A percentile compares a stretch with the other conserved stretches of the same genome.
phyloP scores from a whole-genome alignment of 2,329 filamentous ascomycete genomes.

The Verticillium nonalfalfae region DNA sequence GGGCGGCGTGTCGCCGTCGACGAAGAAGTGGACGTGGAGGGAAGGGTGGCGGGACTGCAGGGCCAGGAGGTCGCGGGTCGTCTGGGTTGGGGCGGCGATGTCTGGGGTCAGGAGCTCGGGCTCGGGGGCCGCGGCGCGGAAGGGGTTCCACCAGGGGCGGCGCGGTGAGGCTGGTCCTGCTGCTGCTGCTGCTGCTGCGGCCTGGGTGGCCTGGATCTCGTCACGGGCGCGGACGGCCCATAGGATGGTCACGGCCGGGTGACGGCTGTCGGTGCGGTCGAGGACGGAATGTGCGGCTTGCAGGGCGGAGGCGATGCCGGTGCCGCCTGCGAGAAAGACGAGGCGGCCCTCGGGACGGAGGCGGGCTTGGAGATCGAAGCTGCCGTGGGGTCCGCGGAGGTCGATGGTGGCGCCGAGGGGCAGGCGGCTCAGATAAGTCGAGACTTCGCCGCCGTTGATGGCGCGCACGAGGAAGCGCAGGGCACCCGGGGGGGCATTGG shows the following conservation, averaged over 20 bases:
- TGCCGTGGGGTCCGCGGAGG: conserved; percentile 71
- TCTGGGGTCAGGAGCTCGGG: conserved; percentile 13
- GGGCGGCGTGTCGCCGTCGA: conserved; percentile 68
- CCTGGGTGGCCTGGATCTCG: conserved; percentile 34
- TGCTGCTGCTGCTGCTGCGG: not conserved
- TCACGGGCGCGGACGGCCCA: conserved; percentile 68
- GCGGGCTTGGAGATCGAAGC: conserved; percentile 45
- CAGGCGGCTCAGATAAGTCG: conserved; percentile 67
- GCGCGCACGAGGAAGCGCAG: conserved; percentile 70
- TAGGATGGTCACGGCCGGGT: conserved; percentile 55
- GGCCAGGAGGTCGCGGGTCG: conserved; percentile 48
- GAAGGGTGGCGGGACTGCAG: conserved; percentile 52
- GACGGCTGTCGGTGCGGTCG: conserved; percentile 18
- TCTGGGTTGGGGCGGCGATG: conserved; percentile 9
- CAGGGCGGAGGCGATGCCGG: conserved; percentile 83
- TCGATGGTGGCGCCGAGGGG: conserved; percentile 59
- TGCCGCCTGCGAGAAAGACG: conserved; percentile 86
- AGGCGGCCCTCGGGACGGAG: conserved; percentile 33
- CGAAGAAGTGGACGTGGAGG: conserved; percentile 56
- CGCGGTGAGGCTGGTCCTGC: conserved; percentile 4
- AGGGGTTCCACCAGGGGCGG: conserved; percentile 10
- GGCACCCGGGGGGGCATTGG: conserved; percentile 35
- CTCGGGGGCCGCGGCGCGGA: not conserved
- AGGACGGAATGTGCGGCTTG: conserved; percentile 66
- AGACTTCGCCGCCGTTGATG: conserved; percentile 78